Conservation (phyloP, 768 basidiomycete genomes). For the Psilocybe tampanensis region DNA sequence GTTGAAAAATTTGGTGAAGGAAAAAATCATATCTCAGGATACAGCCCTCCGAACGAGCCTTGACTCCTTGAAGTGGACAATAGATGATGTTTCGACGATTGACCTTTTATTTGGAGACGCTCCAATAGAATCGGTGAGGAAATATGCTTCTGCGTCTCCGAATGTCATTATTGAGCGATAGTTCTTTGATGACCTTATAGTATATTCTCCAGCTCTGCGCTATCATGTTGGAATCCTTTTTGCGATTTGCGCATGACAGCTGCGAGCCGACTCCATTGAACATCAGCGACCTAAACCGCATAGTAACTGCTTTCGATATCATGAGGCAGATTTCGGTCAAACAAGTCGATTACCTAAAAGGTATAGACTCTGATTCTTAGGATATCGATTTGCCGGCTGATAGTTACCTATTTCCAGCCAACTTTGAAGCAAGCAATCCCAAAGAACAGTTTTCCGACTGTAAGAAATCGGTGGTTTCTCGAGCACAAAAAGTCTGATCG, state of each 20-base stretch:
- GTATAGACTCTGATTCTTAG: neutral
- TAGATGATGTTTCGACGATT: slow-evolving; percentile 5
- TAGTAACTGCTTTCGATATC: neutral
- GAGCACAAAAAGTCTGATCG: neutral
- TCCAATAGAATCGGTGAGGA: slow-evolving; percentile 3
- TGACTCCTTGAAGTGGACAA: neutral
- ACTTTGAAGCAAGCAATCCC: neutral
- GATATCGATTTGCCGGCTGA: neutral
- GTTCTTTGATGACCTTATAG: neutral
- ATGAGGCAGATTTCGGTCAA: neutral
- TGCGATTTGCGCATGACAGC: neutral
- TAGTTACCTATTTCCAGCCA: neutral
- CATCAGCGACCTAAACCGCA: neutral
- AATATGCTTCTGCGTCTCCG: neutral
- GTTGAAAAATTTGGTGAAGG: slow-evolving; percentile 2
- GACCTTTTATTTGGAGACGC: neutral
- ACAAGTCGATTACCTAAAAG: neutral
- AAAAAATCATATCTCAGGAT: slow-evolving; percentile 2
- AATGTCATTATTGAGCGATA: neutral
- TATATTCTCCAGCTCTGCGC: slow-evolving; percentile 3
- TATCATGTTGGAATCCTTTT: neutral
- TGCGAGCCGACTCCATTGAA: neutral
- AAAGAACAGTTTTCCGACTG: neutral
- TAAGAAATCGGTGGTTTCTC: neutral
- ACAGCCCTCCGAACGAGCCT: neutral